Evolutionary conservation across 371 early-diverging fungal species (phyloP).

Genomic region (Rhizoclosmatium hyalinum): DNA sequence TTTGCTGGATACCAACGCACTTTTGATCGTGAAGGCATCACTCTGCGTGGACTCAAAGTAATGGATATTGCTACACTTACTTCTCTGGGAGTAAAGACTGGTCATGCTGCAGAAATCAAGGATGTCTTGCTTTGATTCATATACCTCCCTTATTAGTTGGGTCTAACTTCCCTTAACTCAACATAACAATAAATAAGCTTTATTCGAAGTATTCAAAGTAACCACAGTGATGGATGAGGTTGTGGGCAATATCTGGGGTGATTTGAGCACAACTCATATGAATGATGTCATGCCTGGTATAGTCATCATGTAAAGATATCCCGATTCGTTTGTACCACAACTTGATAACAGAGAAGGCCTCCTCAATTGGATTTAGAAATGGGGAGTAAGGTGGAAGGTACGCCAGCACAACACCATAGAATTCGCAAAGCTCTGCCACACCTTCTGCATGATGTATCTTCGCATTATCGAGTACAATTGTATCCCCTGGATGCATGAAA

Average conservation of each 20-base stretch:
- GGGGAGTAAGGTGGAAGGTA: slow-evolving; percentile 17
- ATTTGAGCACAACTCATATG: not conserved
- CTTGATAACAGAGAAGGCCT: slow-evolving; percentile 16
- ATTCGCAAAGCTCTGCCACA: not conserved
- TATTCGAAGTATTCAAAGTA: slow-evolving; percentile 7
- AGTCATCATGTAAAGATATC: not conserved
- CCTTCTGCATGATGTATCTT: not conserved
- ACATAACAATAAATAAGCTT: not conserved
- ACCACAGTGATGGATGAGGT: not conserved
- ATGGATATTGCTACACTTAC: not conserved
- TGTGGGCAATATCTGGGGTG: not conserved
- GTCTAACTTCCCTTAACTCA: no score
- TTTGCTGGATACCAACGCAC: not conserved
- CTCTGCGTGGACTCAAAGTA: not conserved
- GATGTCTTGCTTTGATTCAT: not conserved
- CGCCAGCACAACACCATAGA: not conserved
- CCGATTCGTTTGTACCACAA: not conserved
- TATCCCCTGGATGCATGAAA: not conserved
- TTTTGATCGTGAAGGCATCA: not conserved
- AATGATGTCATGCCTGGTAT: not conserved
- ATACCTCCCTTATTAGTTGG: not conserved
- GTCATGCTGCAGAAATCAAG: slow-evolving; percentile 1
- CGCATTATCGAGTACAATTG: not conserved
- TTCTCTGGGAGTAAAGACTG: not conserved
- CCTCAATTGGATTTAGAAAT: slow-evolving; percentile 23